Evolutionary conservation across 1,284 basidiomycete genomes (phyloP).

Genomic region (Melampsora abietis-canadensis): DNA sequence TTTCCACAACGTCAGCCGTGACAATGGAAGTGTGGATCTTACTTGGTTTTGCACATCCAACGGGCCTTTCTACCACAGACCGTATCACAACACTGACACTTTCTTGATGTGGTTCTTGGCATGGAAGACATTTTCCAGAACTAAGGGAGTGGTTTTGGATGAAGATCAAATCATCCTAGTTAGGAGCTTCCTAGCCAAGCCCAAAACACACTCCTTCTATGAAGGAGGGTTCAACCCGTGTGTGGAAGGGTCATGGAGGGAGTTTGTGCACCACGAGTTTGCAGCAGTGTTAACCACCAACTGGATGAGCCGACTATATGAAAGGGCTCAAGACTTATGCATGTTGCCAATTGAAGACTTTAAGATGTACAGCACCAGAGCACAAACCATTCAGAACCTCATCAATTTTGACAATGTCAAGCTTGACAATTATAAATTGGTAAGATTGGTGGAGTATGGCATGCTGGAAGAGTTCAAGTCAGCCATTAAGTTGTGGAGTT

Average conservation of each 20-base stretch:
- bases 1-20: too few relatives aligned
- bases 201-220: slow-evolving; percentile 10
- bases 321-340: not conserved
- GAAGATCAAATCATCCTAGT: not conserved
- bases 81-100: not conserved
- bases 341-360: not conserved
- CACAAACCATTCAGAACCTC: not conserved
- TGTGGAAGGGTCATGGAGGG: not conserved
- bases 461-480: not conserved
- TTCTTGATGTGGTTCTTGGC: slow-evolving; percentile 11
- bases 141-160: not conserved
- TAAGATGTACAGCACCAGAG: not conserved
- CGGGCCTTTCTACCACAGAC: not conserved
- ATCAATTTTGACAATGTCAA: not conserved
- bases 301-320: not conserved
- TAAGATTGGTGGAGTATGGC: not conserved
- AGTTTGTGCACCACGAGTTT: not conserved
- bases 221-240: not conserved
- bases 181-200: not conserved
- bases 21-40: too few relatives aligned
- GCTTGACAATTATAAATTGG: not conserved
- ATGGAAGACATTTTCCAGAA: not conserved
- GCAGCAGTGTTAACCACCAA: not conserved
- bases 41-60: not conserved
- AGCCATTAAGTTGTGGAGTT: not conserved